Conservation (phyloP, 1,284 basidiomycete species). For the Papiliotrema nemorosa region DNA sequence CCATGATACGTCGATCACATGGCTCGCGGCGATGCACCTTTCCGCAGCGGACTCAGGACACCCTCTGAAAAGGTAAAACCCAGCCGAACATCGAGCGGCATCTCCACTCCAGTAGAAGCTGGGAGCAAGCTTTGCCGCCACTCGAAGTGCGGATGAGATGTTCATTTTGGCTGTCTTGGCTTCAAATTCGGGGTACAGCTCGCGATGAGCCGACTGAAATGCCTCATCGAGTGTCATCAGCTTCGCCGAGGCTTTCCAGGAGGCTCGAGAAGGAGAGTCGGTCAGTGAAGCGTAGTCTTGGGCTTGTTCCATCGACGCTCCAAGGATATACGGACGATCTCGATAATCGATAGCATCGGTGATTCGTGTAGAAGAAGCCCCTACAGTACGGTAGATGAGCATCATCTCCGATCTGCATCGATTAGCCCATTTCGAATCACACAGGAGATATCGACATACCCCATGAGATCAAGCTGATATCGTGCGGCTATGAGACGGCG, state of each 20-base stretch:
- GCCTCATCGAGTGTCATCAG: constrained; percentile 51
- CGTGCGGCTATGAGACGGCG: constrained; percentile 8
- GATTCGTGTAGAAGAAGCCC: constrained; percentile 79
- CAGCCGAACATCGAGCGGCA: constrained; percentile 84
- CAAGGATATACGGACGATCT: constrained; percentile 69
- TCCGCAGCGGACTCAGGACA: constrained; percentile 65
- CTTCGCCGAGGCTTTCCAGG: constrained; percentile 27
- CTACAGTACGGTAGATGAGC: constrained; percentile 84
- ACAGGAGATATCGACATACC: constrained; percentile 2
- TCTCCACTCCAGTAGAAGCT: constrained; percentile 84
- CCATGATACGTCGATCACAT: constrained; percentile 83
- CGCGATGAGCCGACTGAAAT: constrained; percentile 57
- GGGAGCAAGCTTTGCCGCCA: constrained; percentile 71
- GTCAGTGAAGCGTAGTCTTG: constrained; percentile 48
- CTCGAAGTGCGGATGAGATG: constrained; percentile 65
- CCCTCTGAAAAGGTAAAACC: constrained; percentile 72
- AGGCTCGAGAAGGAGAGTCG: constrained; percentile 65
- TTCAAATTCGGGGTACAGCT: constrained; percentile 61
- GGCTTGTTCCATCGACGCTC: constrained; percentile 55
- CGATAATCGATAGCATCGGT: constrained; percentile 75
- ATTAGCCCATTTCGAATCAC: not conserved
- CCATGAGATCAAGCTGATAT: constrained; percentile 20
- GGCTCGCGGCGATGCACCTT: constrained; percentile 72
- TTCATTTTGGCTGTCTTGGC: constrained; percentile 64
- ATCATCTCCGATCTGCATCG: constrained; percentile 66